Conservation (phyloP, 768 basidiomycete genomes). For the Macrolepiota albuminosa region DNA sequence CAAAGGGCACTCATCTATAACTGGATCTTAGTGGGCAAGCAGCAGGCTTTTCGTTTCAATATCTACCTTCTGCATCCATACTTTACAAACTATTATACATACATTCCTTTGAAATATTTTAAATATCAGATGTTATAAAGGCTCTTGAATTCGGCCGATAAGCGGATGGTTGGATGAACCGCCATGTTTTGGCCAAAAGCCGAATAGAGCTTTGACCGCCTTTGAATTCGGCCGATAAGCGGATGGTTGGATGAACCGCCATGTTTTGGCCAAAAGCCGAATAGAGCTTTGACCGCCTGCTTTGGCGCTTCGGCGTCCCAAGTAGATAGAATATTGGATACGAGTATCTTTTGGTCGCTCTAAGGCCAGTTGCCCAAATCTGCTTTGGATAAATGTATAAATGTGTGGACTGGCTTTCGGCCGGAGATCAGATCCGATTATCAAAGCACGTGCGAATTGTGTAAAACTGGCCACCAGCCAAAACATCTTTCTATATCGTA, state of each 20-base stretch:
- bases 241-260: background rate
- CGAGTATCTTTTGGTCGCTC: background rate
- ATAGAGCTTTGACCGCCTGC: background rate
- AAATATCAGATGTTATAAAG: background rate
- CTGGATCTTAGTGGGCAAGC: slow-evolving; percentile 5
- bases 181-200: background rate
- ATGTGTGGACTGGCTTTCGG: background rate
- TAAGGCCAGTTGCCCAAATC: background rate
- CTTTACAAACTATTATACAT: slow-evolving; percentile 4
- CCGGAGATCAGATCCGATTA: slow-evolving; percentile 25
- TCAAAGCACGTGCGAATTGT: slow-evolving; percentile 31
- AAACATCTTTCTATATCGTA: slow-evolving; percentile 20
- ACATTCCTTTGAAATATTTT: slow-evolving; percentile 4
- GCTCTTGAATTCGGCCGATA: background rate
- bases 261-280: background rate
- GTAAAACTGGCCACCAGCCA: slow-evolving; percentile 26
- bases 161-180: background rate
- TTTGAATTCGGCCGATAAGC: background rate
- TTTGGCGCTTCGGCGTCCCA: background rate
- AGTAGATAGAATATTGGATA: background rate
- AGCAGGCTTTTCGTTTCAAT: background rate
- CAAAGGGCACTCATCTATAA: slow-evolving; percentile 10
- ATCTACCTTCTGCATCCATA: background rate
- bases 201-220: background rate
- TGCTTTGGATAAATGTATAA: background rate